phyloP scores from a whole-genome alignment of 1,139 yeast species.

The Suhomyces anneliseae region DNA sequence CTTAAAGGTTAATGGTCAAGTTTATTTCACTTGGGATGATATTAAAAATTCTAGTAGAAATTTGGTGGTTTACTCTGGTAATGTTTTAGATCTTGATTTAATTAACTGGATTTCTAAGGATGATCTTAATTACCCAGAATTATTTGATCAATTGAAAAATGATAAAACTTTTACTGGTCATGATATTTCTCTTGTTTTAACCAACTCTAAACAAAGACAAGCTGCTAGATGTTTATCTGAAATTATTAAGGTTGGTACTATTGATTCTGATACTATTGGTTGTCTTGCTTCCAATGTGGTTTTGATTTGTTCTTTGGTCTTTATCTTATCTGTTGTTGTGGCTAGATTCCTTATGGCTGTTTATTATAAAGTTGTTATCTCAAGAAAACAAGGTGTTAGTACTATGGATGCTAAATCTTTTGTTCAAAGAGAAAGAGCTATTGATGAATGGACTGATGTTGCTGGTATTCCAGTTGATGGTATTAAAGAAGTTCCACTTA shows the following conservation, averaged over 20 bases:
- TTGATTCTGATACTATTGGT: slow-evolving; percentile 91
- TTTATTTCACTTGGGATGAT: slow-evolving; percentile 90
- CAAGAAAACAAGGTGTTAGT: slow-evolving; percentile 79
- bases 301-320: slow-evolving; percentile 73
- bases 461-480: slow-evolving; percentile 39
- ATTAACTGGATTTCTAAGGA: slow-evolving; percentile 70
- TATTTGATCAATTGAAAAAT: slow-evolving; percentile 62
- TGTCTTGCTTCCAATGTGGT: slow-evolving; percentile 90
- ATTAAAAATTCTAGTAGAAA: slow-evolving; percentile 69
- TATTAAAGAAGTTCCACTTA: slow-evolving; percentile 52
- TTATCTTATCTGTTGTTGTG: slow-evolving; percentile 77
- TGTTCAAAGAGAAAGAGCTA: slow-evolving; percentile 54
- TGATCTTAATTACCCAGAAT: slow-evolving; percentile 69
- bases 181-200: slow-evolving; percentile 76
- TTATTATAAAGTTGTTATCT: slow-evolving; percentile 81
- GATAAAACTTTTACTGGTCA: slow-evolving; percentile 64
- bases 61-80: slow-evolving; percentile 83
- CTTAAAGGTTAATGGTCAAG: slow-evolving; percentile 66
- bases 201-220: slow-evolving; percentile 66
- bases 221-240: slow-evolving; percentile 86
- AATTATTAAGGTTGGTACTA: slow-evolving; percentile 81
- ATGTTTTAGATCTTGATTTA: slow-evolving; percentile 77
- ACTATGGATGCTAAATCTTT: slow-evolving; percentile 50
- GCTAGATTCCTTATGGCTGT: slow-evolving; percentile 82
- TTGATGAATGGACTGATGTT: slow-evolving; percentile 61